Conservation (phyloP, 108 stramenopile species). For the Cylindrotheca closterium region DNA sequence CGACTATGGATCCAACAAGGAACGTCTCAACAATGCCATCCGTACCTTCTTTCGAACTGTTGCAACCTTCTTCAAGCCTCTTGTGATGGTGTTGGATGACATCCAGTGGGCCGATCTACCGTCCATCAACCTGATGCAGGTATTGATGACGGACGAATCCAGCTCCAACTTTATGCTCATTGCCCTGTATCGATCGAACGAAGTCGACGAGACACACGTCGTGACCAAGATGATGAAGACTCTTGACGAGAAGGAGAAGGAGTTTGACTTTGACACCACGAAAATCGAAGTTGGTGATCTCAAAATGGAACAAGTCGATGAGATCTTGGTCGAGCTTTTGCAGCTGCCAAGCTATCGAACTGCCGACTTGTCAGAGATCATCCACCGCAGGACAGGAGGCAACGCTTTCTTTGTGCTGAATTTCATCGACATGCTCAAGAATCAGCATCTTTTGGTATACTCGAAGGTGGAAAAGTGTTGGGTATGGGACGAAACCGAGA, state of each 20-base stretch:
- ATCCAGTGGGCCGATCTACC: too few relatives aligned
- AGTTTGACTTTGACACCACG: too few relatives aligned
- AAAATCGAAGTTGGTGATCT: neutral
- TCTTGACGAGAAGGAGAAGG: neutral
- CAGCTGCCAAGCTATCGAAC: neutral
- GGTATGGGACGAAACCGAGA: constrained; percentile 19
- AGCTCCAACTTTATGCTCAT: too few relatives aligned
- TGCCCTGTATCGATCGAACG: too few relatives aligned
- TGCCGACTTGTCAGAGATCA: constrained; percentile 3
- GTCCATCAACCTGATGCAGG: too few relatives aligned
- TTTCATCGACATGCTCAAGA: constrained; percentile 14
- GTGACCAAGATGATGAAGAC: neutral
- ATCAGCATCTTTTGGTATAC: constrained; percentile 3
- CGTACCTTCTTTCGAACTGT: too few relatives aligned
- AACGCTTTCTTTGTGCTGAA: constrained; percentile 34
- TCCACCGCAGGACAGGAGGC: constrained; percentile 24
- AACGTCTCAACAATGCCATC: too few relatives aligned
- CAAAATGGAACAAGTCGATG: neutral
- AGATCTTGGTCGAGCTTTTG: too few relatives aligned
- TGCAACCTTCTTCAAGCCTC: too few relatives aligned
- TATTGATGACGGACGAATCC: too few relatives aligned
- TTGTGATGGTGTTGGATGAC: too few relatives aligned
- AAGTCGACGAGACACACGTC: neutral
- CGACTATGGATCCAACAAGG: too few relatives aligned
- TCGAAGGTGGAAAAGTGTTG: constrained; percentile 14